Conservation (phyloP, 768 basidiomycete species). For the Kwoniella pini region DNA sequence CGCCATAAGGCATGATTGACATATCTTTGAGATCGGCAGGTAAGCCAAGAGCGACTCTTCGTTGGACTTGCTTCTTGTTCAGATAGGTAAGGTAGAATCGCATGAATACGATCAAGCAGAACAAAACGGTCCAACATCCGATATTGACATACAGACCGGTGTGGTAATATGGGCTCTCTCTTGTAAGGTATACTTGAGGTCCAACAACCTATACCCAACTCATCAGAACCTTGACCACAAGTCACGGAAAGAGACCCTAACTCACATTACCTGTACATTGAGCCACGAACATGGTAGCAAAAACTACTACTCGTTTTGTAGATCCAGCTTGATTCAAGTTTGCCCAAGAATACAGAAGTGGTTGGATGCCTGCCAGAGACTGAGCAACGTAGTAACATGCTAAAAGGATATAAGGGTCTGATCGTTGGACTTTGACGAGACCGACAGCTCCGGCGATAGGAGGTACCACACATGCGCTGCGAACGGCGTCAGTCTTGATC, state of each 20-base stretch:
- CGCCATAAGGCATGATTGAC: conserved; percentile 44
- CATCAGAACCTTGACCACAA: neutral
- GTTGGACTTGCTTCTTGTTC: conserved; percentile 39
- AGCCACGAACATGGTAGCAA: conserved; percentile 35
- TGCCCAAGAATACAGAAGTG: conserved; percentile 35
- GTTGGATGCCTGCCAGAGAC: conserved; percentile 28
- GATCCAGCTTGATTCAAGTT: conserved; percentile 47
- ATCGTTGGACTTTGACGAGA: conserved; percentile 21
- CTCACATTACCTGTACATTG: conserved; percentile 34
- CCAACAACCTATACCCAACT: conserved; percentile 22
- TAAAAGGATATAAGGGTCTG: conserved; percentile 16
- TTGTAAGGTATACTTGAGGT: conserved; percentile 36
- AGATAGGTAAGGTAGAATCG: conserved; percentile 40
- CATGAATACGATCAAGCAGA: conserved; percentile 39
- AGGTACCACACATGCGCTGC: conserved; percentile 9
- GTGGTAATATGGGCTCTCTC: conserved; percentile 42
- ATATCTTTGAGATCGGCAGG: conserved; percentile 44
- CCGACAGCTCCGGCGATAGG: conserved; percentile 26
- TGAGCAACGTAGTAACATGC: conserved; percentile 38
- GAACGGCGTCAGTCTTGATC: conserved; percentile 1
- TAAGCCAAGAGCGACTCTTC: conserved; percentile 41
- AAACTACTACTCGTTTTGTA: conserved; percentile 44
- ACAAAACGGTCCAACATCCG: conserved; percentile 41
- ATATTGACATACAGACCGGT: conserved; percentile 51
- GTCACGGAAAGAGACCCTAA: neutral